Evolutionary conservation across 768 basidiomycete species (phyloP).

Genomic region (Russula griseocarnosa): DNA sequence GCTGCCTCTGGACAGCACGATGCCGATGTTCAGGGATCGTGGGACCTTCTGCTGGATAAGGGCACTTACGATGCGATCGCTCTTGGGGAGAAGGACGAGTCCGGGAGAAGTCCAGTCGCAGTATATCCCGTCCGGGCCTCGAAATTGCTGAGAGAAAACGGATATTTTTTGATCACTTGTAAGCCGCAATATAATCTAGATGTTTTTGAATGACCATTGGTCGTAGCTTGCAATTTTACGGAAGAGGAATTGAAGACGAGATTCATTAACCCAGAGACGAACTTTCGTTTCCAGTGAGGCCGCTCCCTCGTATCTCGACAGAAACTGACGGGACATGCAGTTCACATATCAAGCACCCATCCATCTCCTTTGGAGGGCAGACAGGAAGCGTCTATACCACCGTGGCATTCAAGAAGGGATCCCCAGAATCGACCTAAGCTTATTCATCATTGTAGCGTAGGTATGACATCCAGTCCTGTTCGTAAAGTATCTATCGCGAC

Average conservation of each 20-base stretch:
- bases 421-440: not conserved
- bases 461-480: conserved; percentile 55
- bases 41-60: conserved; percentile 81
- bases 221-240: conserved; percentile 72
- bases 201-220: not conserved
- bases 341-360: conserved; percentile 68
- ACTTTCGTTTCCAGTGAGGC: conserved; percentile 63
- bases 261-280: conserved; percentile 48
- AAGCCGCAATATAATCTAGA: conserved; percentile 31
- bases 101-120: conserved; percentile 50
- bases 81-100: conserved; percentile 54
- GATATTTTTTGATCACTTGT: conserved; percentile 79
- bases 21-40: conserved; percentile 36
- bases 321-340: conserved; percentile 37
- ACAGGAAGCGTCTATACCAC: conserved; percentile 67
- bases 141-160: conserved; percentile 58
- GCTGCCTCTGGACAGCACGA: conserved; percentile 26
- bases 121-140: conserved; percentile 57
- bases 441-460: conserved; percentile 31
- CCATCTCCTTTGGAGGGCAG: conserved; percentile 72
- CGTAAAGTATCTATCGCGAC: conserved; percentile 69
- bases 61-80: conserved; percentile 89
- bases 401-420: conserved; percentile 60
- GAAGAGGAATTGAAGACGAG: conserved; percentile 61
- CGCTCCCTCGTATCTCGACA: not conserved